These are phyloP conservation scores for Xylariomycetidae sp. DNA, from an alignment of 2,329 filamentous ascomycete genomes.

Conservation along the genomic window DNA sequence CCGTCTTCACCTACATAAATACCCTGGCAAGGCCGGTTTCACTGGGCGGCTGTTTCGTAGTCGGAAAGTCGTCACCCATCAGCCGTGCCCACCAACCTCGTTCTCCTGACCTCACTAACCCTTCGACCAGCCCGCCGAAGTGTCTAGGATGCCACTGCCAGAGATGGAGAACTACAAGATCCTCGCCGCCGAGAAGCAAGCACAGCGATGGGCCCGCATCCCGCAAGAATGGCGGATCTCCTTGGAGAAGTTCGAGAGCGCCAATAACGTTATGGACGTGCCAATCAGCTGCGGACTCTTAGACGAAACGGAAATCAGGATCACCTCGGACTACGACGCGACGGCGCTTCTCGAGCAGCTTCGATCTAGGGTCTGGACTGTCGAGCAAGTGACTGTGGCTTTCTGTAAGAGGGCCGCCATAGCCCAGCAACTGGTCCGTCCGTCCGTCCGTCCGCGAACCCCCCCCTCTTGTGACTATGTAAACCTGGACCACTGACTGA, in stretches of 20 bases:
- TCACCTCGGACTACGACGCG: constrained; percentile 12
- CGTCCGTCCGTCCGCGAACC: too few relatives aligned
- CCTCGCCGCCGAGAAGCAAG: constrained; percentile 15
- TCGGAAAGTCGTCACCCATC: neutral
- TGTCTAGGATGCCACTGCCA: constrained; percentile 13
- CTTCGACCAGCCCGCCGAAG: constrained; percentile 1
- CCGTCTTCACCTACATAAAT: neutral
- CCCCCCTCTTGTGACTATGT: too few relatives aligned
- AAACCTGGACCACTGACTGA: neutral
- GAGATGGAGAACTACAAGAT: constrained; percentile 9
- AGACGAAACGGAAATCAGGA: constrained; percentile 7
- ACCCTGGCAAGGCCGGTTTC: neutral
- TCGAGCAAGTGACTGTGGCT: constrained; percentile 31
- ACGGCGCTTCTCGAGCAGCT: constrained; percentile 9
- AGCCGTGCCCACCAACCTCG: neutral
- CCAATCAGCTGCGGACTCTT: constrained; percentile 11
- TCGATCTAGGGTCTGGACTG: constrained; percentile 7
- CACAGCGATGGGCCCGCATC: constrained; percentile 14
- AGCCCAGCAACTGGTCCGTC: constrained; percentile 32
- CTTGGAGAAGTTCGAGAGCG: constrained; percentile 4
- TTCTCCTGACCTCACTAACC: constrained; percentile 1
- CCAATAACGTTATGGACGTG: constrained; percentile 15
- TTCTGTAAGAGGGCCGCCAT: constrained; percentile 43
- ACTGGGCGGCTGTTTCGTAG: neutral
- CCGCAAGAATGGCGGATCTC: constrained; percentile 15